Evolutionary conservation across 139 green algal species (phyloP).

Genomic region (Trebouxia sp.): DNA sequence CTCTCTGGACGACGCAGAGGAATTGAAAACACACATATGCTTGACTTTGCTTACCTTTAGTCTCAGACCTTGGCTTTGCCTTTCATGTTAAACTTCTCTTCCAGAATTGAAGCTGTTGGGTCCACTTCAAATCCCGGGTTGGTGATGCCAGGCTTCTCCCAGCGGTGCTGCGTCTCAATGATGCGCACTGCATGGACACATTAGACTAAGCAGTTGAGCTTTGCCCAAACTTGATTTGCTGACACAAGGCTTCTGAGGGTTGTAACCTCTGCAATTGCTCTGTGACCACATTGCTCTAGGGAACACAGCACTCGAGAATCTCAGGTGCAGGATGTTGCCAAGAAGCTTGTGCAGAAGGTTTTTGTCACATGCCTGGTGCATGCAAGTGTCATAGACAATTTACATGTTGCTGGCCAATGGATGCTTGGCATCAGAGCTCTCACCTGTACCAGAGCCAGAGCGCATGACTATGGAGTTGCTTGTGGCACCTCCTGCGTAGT

Average conservation of each 20-base stretch:
- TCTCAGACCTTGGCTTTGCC: not conserved
- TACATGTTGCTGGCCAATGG: not conserved
- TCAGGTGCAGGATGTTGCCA: not conserved
- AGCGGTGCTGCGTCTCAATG: constrained; percentile 72
- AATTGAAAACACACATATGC: too few relatives aligned
- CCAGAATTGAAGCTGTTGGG: not conserved
- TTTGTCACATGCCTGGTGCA: too few relatives aligned
- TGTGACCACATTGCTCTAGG: not conserved
- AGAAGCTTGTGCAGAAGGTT: not conserved
- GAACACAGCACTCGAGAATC: not conserved
- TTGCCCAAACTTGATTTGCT: not conserved
- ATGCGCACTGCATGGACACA: constrained; percentile 50
- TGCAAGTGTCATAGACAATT: not conserved
- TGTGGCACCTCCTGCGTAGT: constrained; percentile 59
- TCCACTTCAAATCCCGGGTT: constrained; percentile 23
- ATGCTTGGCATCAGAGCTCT: not conserved
- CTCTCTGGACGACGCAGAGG: too few relatives aligned
- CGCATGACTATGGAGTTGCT: constrained; percentile 86
- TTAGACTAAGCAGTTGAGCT: not conserved
- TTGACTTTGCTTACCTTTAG: not conserved
- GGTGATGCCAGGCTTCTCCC: constrained; percentile 54
- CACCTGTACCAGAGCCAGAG: constrained; percentile 64
- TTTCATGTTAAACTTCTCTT: constrained; percentile 23
- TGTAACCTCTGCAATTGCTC: not conserved
- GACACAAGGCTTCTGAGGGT: constrained; percentile 11